Conservation (phyloP, 2,329 filamentous ascomycete species). For the Lachnellula arida region DNA sequence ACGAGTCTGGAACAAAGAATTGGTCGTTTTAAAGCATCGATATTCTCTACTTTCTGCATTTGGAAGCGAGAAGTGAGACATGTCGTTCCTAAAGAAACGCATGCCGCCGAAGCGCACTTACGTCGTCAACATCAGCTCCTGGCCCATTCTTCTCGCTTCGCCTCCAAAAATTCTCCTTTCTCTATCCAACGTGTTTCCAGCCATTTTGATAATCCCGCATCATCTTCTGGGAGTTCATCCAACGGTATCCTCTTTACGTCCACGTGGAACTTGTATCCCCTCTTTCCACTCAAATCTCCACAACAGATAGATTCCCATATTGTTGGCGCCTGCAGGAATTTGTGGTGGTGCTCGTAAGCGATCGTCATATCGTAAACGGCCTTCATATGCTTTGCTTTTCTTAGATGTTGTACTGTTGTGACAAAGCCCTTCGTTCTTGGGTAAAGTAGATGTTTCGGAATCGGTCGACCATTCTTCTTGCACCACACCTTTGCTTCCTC, state of each 20-base stretch:
- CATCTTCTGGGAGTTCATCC: conserved; percentile 43
- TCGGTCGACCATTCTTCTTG: conserved; percentile 42
- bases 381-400: conserved; percentile 45
- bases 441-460: conserved; percentile 55
- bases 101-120: too few relatives aligned
- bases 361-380: conserved; percentile 54
- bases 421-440: conserved; percentile 58
- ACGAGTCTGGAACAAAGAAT: too few relatives aligned
- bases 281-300: conserved; percentile 35
- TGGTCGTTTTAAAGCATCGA: too few relatives aligned
- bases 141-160: conserved; percentile 39
- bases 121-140: conserved; percentile 3
- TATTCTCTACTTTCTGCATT: too few relatives aligned
- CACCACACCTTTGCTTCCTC: conserved; percentile 49
- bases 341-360: conserved; percentile 43
- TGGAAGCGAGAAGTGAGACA: too few relatives aligned
- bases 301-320: conserved; percentile 50
- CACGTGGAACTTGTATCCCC: conserved; percentile 46
- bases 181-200: conserved; percentile 49
- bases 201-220: conserved; percentile 47
- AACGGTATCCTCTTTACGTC: conserved; percentile 45
- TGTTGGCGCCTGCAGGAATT: conserved; percentile 43
- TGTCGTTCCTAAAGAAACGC: too few relatives aligned
- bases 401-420: conserved; percentile 51
- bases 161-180: conserved; percentile 48